A percentile compares a stretch with the other conserved stretches of the same genome.
Conservation (phyloP, 192 early-diverging fungal species). For the Coemansia sp. region DNA sequence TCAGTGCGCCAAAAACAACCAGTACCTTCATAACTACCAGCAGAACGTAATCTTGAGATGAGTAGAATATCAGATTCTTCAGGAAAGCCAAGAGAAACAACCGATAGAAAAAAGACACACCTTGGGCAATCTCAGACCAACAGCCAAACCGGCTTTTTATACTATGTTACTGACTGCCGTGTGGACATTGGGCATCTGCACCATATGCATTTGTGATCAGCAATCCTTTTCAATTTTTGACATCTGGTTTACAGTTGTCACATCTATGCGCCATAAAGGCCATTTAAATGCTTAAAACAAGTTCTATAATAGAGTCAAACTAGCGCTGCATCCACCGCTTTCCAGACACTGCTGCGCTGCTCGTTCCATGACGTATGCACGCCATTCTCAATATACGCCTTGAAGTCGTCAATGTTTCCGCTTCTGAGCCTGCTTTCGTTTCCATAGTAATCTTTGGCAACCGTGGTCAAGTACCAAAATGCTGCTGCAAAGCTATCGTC, state of each 20-base stretch:
- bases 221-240: too few species aligned
- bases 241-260: too few species aligned
- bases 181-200: too few species aligned
- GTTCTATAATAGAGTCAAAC: too few species aligned
- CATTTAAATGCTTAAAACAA: background rate
- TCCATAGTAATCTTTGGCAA: slow-evolving; percentile 20
- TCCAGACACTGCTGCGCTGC: slow-evolving; percentile 33
- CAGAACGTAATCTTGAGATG: background rate
- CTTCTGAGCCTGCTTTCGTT: slow-evolving; percentile 21
- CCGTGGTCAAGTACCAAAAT: slow-evolving; percentile 41
- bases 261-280: too few species aligned
- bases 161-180: too few species aligned
- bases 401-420: slow-evolving; percentile 42
- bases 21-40: slow-evolving; percentile 24
- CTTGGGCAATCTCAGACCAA: background rate
- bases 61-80: slow-evolving; percentile 2
- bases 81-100: background rate
- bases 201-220: too few species aligned
- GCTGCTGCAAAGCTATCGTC: slow-evolving; percentile 53
- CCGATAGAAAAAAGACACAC: background rate
- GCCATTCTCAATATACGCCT: slow-evolving; percentile 36
- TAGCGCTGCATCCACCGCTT: slow-evolving; percentile 19
- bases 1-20: slow-evolving; percentile 4
- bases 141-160: too few species aligned
- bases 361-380: slow-evolving; percentile 31